These are phyloP conservation scores for Fomitiporia mediterranea DNA, from an alignment of 1,284 basidiomycete genomes.

Conservation along the genomic window DNA sequence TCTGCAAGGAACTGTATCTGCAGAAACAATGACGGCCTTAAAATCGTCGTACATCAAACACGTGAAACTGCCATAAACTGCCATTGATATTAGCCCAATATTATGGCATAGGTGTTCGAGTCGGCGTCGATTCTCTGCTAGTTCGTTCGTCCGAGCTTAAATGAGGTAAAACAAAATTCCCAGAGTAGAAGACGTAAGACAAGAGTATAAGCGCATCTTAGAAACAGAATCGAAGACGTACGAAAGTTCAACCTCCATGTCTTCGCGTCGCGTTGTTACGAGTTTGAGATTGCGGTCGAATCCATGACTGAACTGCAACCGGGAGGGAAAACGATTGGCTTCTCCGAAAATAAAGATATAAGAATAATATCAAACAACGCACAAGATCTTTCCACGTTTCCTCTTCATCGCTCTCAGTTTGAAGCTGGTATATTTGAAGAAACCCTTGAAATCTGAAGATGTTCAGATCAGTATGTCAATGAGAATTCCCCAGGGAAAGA, in stretches of 20 bases:
- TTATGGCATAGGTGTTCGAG: not conserved
- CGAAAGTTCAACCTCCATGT: slow-evolving; percentile 28
- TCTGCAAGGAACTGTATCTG: too few relatives aligned
- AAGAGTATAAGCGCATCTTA: not conserved
- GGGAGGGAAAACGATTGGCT: not conserved
- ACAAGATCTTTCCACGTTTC: slow-evolving; percentile 80
- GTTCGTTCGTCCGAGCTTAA: not conserved
- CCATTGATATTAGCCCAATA: too few relatives aligned
- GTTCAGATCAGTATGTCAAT: not conserved
- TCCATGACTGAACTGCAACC: slow-evolving; percentile 59
- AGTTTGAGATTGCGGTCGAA: slow-evolving; percentile 63
- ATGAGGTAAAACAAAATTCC: not conserved
- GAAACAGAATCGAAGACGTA: not conserved
- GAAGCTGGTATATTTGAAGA: slow-evolving; percentile 72
- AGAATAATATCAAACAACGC: slow-evolving; percentile 24
- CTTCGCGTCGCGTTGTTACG: slow-evolving; percentile 55
- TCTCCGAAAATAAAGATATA: not conserved
- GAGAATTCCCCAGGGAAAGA: slow-evolving; percentile 2
- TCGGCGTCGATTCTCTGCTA: slow-evolving; percentile 11
- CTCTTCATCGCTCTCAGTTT: slow-evolving; percentile 76
- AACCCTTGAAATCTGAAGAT: slow-evolving; percentile 64
- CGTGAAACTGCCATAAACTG: not conserved
- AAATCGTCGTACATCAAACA: not conserved
- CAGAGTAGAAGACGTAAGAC: not conserved
- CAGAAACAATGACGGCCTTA: too few relatives aligned